Conservation (phyloP, 1,284 basidiomycete genomes). For the Amylostereum chailletii region DNA sequence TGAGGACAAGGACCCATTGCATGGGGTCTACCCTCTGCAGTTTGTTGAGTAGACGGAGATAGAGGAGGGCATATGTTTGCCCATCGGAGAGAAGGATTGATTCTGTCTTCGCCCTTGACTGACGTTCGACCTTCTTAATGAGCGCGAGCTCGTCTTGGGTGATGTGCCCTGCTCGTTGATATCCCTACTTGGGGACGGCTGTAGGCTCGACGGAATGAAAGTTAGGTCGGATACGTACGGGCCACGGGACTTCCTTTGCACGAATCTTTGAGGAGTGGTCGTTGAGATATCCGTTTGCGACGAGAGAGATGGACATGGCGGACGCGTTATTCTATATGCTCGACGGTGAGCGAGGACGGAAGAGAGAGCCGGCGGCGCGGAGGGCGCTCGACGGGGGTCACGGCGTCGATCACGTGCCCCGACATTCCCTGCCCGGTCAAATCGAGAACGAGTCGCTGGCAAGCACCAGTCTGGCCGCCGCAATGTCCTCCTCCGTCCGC, state of each 20-base stretch:
- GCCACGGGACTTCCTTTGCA: slow-evolving; percentile 92
- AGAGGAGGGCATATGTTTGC: slow-evolving; percentile 79
- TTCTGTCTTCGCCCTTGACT: slow-evolving; percentile 66
- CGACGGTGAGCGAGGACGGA: no score
- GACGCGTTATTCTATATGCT: no score
- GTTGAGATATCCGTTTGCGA: slow-evolving; percentile 84
- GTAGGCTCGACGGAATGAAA: neutral
- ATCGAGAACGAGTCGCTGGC: no score
- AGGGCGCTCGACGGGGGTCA: no score
- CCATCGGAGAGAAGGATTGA: slow-evolving; percentile 74
- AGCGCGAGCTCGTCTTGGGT: slow-evolving; percentile 84
- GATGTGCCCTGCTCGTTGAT: slow-evolving; percentile 90
- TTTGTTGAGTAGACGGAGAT: slow-evolving; percentile 88
- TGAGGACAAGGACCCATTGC: slow-evolving; percentile 86
- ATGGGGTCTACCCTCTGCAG: slow-evolving; percentile 90
- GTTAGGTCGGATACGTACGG: slow-evolving; percentile 42
- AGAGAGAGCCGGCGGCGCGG: no score
- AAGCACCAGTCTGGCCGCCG: no score
- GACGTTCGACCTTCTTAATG: slow-evolving; percentile 85
- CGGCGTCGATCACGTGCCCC: no score
- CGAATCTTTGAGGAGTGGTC: slow-evolving; percentile 84
- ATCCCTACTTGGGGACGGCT: slow-evolving; percentile 51
- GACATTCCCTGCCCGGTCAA: no score
- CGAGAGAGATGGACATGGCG: slow-evolving; percentile 58
- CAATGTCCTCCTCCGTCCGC: no score